Conservation (phyloP, 2,329 filamentous ascomycete genomes). For the Penicillium paneum region DNA sequence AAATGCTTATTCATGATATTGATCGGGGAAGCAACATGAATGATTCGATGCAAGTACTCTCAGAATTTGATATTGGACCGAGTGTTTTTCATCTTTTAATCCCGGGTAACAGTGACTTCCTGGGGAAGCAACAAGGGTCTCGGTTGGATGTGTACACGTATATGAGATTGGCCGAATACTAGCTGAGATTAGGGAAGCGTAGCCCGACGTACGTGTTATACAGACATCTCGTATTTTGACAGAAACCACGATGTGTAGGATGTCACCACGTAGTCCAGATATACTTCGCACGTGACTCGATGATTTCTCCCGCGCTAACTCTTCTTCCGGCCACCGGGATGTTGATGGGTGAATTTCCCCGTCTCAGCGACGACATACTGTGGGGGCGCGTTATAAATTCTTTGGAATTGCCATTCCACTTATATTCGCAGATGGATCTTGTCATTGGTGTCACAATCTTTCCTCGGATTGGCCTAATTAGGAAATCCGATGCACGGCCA, state of each 20-base stretch:
- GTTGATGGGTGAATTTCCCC: not conserved
- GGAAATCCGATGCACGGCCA: not conserved
- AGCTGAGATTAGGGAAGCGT: too few relatives aligned
- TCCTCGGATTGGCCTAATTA: slow-evolving; percentile 1
- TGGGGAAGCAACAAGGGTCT: slow-evolving; percentile 1
- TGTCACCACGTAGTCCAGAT: not conserved
- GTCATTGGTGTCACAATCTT: not conserved
- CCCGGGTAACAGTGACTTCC: not conserved
- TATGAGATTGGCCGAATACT: not conserved
- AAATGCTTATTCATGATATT: not conserved
- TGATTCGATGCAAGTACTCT: not conserved
- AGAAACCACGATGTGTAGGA: not conserved
- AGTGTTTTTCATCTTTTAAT: not conserved
- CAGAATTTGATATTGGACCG: not conserved
- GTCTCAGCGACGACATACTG: not conserved
- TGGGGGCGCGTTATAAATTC: not conserved
- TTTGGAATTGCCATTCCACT: not conserved
- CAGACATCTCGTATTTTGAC: not conserved
- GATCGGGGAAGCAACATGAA: too few relatives aligned
- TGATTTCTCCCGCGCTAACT: slow-evolving; percentile 8
- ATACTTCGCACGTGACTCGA: not conserved
- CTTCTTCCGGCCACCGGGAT: slow-evolving; percentile 14
- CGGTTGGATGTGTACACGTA: not conserved
- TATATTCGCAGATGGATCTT: not conserved
- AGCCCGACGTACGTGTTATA: not conserved